These are phyloP conservation scores for Aspergillus proliferans DNA, from an alignment of 2,329 filamentous ascomycete species.

Conservation along the genomic window DNA sequence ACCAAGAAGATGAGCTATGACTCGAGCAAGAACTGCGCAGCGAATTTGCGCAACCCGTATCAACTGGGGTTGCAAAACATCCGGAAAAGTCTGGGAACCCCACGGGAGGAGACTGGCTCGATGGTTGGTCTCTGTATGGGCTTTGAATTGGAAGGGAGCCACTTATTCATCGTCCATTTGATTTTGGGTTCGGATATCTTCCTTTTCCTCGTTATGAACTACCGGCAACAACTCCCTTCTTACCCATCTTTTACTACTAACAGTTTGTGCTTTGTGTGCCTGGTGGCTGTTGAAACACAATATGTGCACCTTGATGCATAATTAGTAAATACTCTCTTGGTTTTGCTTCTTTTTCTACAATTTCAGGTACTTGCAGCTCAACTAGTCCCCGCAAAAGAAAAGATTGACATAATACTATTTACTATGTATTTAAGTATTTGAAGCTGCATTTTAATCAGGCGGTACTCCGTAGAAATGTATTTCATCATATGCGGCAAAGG, in stretches of 20 bases:
- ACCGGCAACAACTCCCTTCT: too few species aligned
- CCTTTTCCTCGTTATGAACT: too few species aligned
- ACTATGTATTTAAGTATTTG: not conserved
- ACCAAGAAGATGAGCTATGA: slow-evolving; percentile 77
- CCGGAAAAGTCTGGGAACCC: slow-evolving; percentile 15
- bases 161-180: not conserved
- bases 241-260: not conserved
- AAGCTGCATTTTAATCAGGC: not conserved
- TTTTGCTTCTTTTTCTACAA: not conserved
- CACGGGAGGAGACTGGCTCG: slow-evolving; percentile 35
- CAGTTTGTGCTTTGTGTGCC: not conserved
- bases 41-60: slow-evolving; percentile 48
- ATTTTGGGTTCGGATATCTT: not conserved
- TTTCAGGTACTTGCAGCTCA: not conserved
- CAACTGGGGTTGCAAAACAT: slow-evolving; percentile 19
- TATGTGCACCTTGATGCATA: not conserved
- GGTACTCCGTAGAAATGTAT: not conserved
- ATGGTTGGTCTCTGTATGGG: slow-evolving; percentile 63
- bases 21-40: slow-evolving; percentile 62
- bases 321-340: not conserved
- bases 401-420: too few species aligned
- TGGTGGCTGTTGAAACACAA: not conserved
- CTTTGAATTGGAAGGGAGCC: slow-evolving; percentile 35
- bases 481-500: not conserved
- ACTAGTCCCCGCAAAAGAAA: not conserved